Evolutionary conservation across 352 stramenopile genomes (phyloP).

Genomic region (Plasmopara halstedii): DNA sequence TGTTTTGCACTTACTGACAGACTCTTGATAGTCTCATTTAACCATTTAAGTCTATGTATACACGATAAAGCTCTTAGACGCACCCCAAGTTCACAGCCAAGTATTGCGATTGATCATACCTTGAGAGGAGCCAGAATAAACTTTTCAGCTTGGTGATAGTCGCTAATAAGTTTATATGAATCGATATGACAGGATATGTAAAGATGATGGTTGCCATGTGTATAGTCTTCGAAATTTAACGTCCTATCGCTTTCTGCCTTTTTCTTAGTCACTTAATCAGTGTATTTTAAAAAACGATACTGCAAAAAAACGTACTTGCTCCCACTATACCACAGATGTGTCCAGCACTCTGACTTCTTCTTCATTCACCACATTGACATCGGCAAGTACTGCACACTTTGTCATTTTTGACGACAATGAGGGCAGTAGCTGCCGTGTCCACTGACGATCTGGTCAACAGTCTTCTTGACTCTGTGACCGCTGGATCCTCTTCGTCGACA

Average conservation of each 20-base stretch:
- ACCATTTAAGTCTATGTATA: too few relatives aligned
- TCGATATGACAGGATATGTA: background rate
- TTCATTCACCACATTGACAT: background rate
- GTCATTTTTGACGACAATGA: constrained; percentile 6
- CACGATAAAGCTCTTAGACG: too few relatives aligned
- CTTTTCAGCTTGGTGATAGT: too few relatives aligned
- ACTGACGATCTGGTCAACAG: constrained; percentile 37
- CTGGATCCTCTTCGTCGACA: constrained; percentile 6
- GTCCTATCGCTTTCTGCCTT: too few relatives aligned
- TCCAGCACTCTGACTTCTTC: background rate
- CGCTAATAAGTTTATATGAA: background rate
- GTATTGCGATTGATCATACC: too few relatives aligned
- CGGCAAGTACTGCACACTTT: background rate
- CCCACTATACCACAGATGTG: background rate
- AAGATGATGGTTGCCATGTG: background rate
- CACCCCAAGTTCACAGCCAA: too few relatives aligned
- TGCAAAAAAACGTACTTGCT: background rate
- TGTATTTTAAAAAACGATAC: background rate
- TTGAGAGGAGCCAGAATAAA: too few relatives aligned
- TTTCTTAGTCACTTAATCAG: background rate
- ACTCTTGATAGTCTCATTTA: too few relatives aligned
- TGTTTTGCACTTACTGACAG: too few relatives aligned
- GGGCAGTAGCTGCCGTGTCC: constrained; percentile 21
- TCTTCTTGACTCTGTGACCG: constrained; percentile 30
- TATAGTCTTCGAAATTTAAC: background rate